Percentiles rank a stretch among this genome's conserved stretches.
Evolutionary conservation across 352 stramenopile genomes (phyloP).

Genomic region (Globisporangium emineosum): DNA sequence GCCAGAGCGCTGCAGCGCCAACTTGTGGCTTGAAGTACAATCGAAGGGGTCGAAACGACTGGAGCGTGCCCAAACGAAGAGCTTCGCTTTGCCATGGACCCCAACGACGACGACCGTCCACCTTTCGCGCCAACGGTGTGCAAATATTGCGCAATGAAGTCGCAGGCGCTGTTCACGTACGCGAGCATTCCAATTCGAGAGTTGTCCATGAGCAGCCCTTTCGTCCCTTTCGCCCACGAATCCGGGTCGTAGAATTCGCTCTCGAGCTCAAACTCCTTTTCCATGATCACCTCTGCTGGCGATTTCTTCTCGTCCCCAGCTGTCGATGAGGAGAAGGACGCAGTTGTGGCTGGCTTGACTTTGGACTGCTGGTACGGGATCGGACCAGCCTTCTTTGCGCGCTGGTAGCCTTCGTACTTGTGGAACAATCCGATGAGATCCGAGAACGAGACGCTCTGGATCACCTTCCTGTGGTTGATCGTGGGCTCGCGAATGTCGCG

Average conservation of each 20-base stretch:
- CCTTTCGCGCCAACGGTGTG: slow-evolving; percentile 17
- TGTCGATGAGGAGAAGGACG: slow-evolving; percentile 8
- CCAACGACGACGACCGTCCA: not conserved
- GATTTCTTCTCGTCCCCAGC: slow-evolving; percentile 13
- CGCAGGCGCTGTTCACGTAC: slow-evolving; percentile 75
- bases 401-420: slow-evolving; percentile 63
- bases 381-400: slow-evolving; percentile 46
- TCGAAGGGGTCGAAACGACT: slow-evolving; percentile 8
- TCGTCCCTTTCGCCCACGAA: slow-evolving; percentile 41
- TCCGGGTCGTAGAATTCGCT: slow-evolving; percentile 55
- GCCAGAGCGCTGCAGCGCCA: slow-evolving; percentile 70
- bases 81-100: slow-evolving; percentile 6
- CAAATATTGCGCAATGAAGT: slow-evolving; percentile 65
- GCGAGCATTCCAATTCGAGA: slow-evolving; percentile 72
- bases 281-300: slow-evolving; percentile 37
- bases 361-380: slow-evolving; percentile 58
- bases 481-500: slow-evolving; percentile 77
- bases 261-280: slow-evolving; percentile 67
- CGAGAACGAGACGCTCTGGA: slow-evolving; percentile 54
- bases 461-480: slow-evolving; percentile 59
- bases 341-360: slow-evolving; percentile 20
- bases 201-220: slow-evolving; percentile 68
- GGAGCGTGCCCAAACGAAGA: slow-evolving; percentile 16
- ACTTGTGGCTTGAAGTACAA: slow-evolving; percentile 53
- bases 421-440: slow-evolving; percentile 63